These are phyloP conservation scores for Auxenochlorella pyrenoidosa DNA, from an alignment of 139 green algal species.

Conservation along the genomic window DNA sequence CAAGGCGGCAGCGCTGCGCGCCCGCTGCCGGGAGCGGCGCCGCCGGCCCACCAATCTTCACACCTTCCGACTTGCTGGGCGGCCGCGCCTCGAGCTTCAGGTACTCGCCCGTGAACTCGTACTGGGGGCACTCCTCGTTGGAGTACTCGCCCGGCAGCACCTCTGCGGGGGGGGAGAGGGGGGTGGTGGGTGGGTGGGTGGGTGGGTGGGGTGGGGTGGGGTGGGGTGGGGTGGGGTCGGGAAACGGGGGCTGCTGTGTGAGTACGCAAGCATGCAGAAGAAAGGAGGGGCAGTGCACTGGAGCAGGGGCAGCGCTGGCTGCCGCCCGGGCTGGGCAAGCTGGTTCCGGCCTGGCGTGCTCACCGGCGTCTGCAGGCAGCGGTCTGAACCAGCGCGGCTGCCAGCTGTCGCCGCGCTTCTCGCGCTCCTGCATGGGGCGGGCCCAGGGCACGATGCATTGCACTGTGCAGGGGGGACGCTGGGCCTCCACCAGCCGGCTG, in stretches of 20 bases:
- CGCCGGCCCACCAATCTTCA: too few species aligned
- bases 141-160: conserved; percentile 59
- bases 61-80: conserved; percentile 41
- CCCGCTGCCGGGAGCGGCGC: too few species aligned
- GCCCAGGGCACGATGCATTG: too few species aligned
- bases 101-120: conserved; percentile 67
- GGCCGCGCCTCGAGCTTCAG: conserved; percentile 26
- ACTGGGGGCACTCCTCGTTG: conserved; percentile 72
- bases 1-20: too few species aligned
- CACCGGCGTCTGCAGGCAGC: conserved; percentile 42
- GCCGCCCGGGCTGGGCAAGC: too few species aligned
- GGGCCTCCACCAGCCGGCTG: too few species aligned
- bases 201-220: not conserved
- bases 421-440: conserved; percentile 55
- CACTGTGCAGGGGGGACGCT: too few species aligned
- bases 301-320: not conserved
- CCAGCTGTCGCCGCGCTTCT: conserved; percentile 70
- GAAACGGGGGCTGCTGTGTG: too few species aligned
- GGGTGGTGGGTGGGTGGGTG: not conserved
- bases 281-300: too few species aligned
- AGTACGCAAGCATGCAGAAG: too few species aligned
- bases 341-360: not conserved
- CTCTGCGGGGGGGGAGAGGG: not conserved
- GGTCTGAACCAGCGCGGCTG: conserved; percentile 78
- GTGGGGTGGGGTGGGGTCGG: too few species aligned